A percentile compares a stretch with the other conserved stretches of the same genome.
phyloP scores from a whole-genome alignment of 495 filamentous ascomycete species.

The Eremomyces bilateralis region DNA sequence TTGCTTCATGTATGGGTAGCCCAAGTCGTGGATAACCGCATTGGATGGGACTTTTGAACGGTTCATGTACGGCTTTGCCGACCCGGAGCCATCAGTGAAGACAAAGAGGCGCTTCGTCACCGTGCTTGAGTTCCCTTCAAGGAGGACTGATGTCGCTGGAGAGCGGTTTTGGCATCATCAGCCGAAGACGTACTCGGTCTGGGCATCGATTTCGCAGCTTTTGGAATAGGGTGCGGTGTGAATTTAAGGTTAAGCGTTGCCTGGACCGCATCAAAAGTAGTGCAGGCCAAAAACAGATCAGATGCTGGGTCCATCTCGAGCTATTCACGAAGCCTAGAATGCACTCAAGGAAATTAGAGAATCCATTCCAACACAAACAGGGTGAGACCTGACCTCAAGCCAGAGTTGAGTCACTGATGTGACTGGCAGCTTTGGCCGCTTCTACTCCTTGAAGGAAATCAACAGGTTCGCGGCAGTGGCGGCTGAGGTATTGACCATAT shows the following conservation, averaged over 20 bases:
- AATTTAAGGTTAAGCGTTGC: too few species aligned
- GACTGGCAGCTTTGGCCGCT: conserved; percentile 22
- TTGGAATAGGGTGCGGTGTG: too few species aligned
- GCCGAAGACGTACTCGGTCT: too few species aligned
- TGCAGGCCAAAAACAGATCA: too few species aligned
- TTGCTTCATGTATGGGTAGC: conserved; percentile 28
- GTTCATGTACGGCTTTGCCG: conserved; percentile 20
- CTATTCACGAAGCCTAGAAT: too few species aligned
- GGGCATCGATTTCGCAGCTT: too few species aligned
- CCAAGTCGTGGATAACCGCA: conserved; percentile 9
- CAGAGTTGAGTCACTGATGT: conserved; percentile 8
- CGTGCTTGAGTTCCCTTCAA: conserved; percentile 27
- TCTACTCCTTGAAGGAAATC: conserved; percentile 46
- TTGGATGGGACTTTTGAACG: conserved; percentile 8
- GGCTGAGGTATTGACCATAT: conserved; percentile 43
- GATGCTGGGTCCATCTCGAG: too few species aligned
- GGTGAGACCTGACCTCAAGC: conserved; percentile 16
- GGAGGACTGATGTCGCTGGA: conserved; percentile 27
- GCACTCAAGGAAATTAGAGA: too few species aligned
- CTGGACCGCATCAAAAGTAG: too few species aligned
- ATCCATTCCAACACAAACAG: conserved; percentile 20
- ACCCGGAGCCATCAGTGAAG: conserved; percentile 29
- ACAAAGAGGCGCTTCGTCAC: conserved; percentile 25
- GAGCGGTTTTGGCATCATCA: too few species aligned
- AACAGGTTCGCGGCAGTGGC: conserved; percentile 50